Evolutionary conservation across 306 rosid genomes (phyloP).

Genomic region (Citrullus amarus): DNA sequence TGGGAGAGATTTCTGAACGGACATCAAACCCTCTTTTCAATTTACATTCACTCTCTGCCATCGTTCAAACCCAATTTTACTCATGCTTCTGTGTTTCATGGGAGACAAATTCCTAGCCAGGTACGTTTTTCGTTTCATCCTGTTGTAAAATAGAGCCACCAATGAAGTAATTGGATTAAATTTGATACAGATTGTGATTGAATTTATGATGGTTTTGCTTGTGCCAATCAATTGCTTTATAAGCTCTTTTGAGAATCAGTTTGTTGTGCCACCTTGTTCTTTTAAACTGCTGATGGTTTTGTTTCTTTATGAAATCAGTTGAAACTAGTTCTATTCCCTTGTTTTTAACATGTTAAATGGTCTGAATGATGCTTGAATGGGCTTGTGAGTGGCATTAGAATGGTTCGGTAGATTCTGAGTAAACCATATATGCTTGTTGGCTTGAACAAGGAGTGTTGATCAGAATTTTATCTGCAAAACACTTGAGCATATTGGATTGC

Average conservation of each 20-base stretch:
- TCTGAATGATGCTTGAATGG: not conserved
- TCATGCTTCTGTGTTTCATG: slow-evolving; percentile 46
- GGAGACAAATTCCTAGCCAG: slow-evolving; percentile 90
- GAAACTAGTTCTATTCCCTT: not conserved
- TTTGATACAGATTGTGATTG: not conserved
- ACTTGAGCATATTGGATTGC: not conserved
- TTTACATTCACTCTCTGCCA: slow-evolving; percentile 80
- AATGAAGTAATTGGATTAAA: not conserved
- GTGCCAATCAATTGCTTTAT: not conserved
- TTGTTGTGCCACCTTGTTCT: not conserved
- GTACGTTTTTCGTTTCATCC: slow-evolving; percentile 20
- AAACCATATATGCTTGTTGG: not conserved
- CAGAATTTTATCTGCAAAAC: not conserved
- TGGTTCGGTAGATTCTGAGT: not conserved
- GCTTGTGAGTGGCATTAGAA: not conserved
- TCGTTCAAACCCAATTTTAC: slow-evolving; percentile 49
- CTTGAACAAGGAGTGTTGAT: not conserved
- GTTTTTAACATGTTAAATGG: not conserved
- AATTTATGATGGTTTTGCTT: not conserved
- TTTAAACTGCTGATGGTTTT: not conserved
- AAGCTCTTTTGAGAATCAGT: not conserved
- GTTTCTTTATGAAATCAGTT: not conserved
- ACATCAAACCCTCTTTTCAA: slow-evolving; percentile 41
- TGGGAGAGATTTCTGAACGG: slow-evolving; percentile 95
- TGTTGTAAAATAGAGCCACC: not conserved